Conservation (phyloP, 306 rosid genomes). For the Castanea mollissima region DNA sequence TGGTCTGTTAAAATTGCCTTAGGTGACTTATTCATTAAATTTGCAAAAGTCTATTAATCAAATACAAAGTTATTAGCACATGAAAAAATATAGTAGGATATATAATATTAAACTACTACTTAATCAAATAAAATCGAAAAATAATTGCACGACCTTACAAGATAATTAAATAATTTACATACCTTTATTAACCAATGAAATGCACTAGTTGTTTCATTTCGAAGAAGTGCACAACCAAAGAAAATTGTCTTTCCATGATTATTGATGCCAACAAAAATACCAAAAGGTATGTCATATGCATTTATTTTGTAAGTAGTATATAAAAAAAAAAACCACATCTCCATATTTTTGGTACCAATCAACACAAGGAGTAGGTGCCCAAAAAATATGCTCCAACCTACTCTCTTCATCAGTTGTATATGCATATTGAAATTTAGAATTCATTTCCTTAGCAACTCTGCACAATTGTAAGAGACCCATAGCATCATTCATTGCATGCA, state of each 20-base stretch:
- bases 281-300: not conserved
- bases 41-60: not conserved
- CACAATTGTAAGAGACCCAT: not conserved
- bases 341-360: not conserved
- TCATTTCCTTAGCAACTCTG: not conserved
- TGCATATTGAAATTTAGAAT: not conserved
- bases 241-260: not conserved
- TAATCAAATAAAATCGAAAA: too few relatives aligned
- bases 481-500: not conserved
- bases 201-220: not conserved
- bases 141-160: not conserved
- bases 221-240: not conserved
- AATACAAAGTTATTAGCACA: not conserved
- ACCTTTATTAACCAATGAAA: not conserved
- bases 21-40: not conserved
- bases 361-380: not conserved
- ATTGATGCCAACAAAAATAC: not conserved
- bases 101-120: too few relatives aligned
- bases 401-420: not conserved
- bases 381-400: not conserved
- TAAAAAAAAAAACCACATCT: not conserved
- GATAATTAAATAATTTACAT: too few relatives aligned
- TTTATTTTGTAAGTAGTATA: not conserved
- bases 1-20: not conserved
- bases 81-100: too few relatives aligned